Percentiles rank a stretch among this genome's conserved stretches.
These are phyloP conservation scores for Penicillium egyptiacum DNA, from an alignment of 495 filamentous ascomycete species.

Conservation along the genomic window DNA sequence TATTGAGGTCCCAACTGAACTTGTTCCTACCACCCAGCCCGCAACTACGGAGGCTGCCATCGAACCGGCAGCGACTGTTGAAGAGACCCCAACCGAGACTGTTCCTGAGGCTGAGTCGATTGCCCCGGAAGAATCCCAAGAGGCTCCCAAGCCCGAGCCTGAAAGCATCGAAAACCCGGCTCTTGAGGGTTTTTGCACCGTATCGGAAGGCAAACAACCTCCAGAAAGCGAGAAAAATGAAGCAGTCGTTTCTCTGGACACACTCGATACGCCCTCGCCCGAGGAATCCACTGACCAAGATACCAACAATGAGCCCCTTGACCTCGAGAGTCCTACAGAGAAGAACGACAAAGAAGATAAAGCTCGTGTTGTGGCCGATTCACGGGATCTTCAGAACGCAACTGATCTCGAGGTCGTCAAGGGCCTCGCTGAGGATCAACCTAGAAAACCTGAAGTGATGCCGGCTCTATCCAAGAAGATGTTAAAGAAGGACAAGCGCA, in stretches of 20 bases:
- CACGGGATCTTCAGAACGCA: slow-evolving; percentile 17
- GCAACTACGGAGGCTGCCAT: neutral
- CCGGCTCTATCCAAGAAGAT: slow-evolving; percentile 28
- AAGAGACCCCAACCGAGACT: neutral
- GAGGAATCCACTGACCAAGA: slow-evolving; percentile 6
- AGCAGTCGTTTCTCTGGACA: slow-evolving; percentile 12
- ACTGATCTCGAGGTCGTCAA: slow-evolving; percentile 15
- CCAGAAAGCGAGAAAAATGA: slow-evolving; percentile 5
- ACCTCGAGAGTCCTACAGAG: neutral
- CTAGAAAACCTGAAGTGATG: slow-evolving; percentile 6
- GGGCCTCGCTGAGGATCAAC: slow-evolving; percentile 10
- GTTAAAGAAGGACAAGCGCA: slow-evolving; percentile 45
- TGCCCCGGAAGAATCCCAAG: neutral
- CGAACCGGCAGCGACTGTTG: neutral
- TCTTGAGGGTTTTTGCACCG: neutral
- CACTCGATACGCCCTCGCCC: slow-evolving; percentile 10
- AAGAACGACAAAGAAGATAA: slow-evolving; percentile 1
- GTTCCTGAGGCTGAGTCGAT: neutral
- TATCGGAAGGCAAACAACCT: neutral
- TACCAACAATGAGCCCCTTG: neutral
- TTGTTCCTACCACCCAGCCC: neutral
- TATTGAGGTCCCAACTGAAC: neutral
- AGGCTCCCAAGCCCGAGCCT: slow-evolving; percentile 9
- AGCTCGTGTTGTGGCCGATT: neutral
- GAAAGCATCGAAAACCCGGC: neutral